Conservation (phyloP, 1,284 basidiomycete genomes). For the Moesziomyces sp. region DNA sequence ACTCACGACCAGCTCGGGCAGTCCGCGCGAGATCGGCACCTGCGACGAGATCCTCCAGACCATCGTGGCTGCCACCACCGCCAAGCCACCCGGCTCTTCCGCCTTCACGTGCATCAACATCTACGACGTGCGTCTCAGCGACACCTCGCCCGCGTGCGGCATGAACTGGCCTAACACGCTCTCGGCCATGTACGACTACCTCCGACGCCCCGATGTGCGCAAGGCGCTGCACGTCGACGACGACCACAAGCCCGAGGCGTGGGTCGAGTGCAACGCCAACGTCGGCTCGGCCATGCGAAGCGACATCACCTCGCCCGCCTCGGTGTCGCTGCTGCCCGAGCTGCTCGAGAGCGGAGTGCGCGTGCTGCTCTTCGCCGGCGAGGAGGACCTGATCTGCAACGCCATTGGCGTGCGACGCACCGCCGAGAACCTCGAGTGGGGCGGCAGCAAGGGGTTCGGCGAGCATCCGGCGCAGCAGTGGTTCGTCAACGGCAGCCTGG, state of each 20-base stretch:
- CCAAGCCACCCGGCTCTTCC: conserved; percentile 22
- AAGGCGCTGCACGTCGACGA: conserved; percentile 80
- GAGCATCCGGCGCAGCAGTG: conserved; percentile 71
- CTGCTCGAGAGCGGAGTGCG: conserved; percentile 79
- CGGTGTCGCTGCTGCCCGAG: conserved; percentile 81
- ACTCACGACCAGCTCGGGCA: conserved; percentile 63
- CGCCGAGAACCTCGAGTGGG: conserved; percentile 86
- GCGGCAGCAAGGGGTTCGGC: conserved; percentile 77
- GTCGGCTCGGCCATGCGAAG: conserved; percentile 76
- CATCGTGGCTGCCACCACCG: conserved; percentile 74
- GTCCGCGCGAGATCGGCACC: conserved; percentile 74
- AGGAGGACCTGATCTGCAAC: conserved; percentile 94
- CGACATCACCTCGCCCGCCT: conserved; percentile 73
- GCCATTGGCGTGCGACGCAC: conserved; percentile 88
- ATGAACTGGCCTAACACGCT: conserved; percentile 99
- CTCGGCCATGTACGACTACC: conserved; percentile 79
- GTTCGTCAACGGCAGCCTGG: conserved; percentile 80
- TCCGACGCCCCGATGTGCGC: conserved; percentile 85
- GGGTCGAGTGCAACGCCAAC: conserved; percentile 85
- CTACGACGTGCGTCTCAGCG: conserved; percentile 90
- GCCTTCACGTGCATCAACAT: conserved; percentile 85
- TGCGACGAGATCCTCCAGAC: conserved; percentile 78
- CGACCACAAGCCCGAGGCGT: conserved; percentile 78
- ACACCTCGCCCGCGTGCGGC: conserved; percentile 87
- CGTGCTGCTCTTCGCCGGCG: conserved; percentile 91